These are phyloP conservation scores for Gossypium davidsonii DNA, from an alignment of 441 rosid species.

Conservation along the genomic window DNA sequence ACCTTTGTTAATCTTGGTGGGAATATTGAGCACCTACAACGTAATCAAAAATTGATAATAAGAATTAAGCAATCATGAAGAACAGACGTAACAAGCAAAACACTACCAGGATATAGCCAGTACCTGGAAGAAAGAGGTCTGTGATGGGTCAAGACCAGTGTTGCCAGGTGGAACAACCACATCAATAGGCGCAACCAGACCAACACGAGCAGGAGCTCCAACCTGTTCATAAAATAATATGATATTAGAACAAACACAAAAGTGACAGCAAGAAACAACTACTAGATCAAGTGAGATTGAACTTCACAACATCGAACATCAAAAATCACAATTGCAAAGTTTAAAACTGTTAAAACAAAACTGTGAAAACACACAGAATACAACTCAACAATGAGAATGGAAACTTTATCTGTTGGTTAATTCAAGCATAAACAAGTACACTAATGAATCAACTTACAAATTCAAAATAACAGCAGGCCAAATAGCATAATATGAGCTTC, in stretches of 20 bases:
- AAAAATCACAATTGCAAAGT: no score
- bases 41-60: neutral
- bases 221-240: constrained; percentile 36
- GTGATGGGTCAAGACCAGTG: constrained; percentile 93
- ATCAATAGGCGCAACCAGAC: constrained; percentile 87
- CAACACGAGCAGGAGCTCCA: constrained; percentile 99
- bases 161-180: constrained; percentile 94
- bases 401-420: neutral
- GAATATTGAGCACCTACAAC: constrained; percentile 73
- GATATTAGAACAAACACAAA: neutral
- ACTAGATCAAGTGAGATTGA: neutral
- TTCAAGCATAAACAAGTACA: neutral
- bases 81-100: neutral
- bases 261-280: neutral
- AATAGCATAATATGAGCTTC: no score
- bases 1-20: constrained; percentile 97
- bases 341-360: neutral
- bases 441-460: neutral
- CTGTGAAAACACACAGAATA: neutral
- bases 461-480: neutral
- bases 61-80: neutral
- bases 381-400: neutral
- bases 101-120: neutral
- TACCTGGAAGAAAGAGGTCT: constrained; percentile 88
- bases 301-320: neutral